Evolutionary conservation across 768 basidiomycete species (phyloP).

Genomic region (Steccherinum ochraceum): DNA sequence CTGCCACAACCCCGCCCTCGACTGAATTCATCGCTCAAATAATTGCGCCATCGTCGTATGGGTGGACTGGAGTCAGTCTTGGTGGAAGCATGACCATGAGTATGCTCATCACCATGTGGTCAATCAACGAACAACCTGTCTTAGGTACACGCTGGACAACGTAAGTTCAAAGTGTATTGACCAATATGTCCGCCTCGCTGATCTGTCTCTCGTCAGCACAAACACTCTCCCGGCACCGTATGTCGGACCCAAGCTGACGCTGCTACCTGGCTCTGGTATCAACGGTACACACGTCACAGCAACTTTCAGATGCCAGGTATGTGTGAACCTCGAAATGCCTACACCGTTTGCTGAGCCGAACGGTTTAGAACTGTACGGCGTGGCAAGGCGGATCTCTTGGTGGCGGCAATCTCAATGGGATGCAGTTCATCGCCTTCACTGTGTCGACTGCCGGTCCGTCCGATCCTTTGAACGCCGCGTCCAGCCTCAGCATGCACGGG

Average conservation of each 20-base stretch:
- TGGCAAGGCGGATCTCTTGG: constrained; percentile 24
- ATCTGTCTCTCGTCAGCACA: too few species aligned
- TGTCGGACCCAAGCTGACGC: constrained; percentile 20
- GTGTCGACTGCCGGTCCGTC: constrained; percentile 18
- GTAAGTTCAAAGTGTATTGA: too few species aligned
- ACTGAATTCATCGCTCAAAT: constrained; percentile 22
- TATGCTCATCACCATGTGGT: constrained; percentile 23
- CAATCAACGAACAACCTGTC: constrained; percentile 16
- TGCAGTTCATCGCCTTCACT: constrained; percentile 21
- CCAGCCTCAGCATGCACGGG: constrained; percentile 23
- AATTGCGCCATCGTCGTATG: constrained; percentile 18
- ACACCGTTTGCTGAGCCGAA: too few species aligned
- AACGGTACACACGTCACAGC: constrained; percentile 24
- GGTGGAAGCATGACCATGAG: constrained; percentile 23
- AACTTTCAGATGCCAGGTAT: constrained; percentile 25
- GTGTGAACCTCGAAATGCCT: too few species aligned
- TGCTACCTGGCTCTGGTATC: constrained; percentile 16
- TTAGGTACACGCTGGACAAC: constrained; percentile 22
- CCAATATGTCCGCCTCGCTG: too few species aligned
- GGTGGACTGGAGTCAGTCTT: constrained; percentile 22
- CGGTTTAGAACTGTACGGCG: constrained; percentile 25
- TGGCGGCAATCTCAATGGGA: constrained; percentile 17
- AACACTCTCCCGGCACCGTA: constrained; percentile 20
- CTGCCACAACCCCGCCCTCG: constrained; percentile 16
- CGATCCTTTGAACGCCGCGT: constrained; percentile 17